Conservation (phyloP, 192 early-diverging fungal genomes). For the Entomortierella beljakovae region DNA sequence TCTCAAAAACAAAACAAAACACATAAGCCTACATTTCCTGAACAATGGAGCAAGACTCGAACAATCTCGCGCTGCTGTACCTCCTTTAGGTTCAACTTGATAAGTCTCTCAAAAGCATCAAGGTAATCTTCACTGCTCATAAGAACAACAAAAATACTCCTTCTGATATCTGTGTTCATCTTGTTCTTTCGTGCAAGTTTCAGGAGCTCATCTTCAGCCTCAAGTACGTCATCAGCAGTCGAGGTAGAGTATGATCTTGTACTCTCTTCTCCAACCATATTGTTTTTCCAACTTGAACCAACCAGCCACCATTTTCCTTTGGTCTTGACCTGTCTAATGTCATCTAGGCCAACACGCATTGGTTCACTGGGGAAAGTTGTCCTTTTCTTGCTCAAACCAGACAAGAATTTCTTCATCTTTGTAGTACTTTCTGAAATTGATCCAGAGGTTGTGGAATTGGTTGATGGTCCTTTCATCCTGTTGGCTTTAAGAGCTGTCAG, state of each 20-base stretch:
- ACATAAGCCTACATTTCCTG: slow-evolving; percentile 69
- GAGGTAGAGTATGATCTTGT: slow-evolving; percentile 40
- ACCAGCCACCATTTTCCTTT: slow-evolving; percentile 98
- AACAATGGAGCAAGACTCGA: slow-evolving; percentile 92
- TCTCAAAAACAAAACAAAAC: background rate
- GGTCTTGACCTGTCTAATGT: slow-evolving; percentile 83
- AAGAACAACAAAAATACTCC: slow-evolving; percentile 91
- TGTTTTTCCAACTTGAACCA: slow-evolving; percentile 92
- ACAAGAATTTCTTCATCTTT: slow-evolving; percentile 84
- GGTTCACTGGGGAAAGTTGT: slow-evolving; percentile 73
- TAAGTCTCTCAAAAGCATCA: slow-evolving; percentile 90
- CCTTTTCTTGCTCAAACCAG: slow-evolving; percentile 70
- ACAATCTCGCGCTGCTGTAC: slow-evolving; percentile 97
- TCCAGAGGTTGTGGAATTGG: slow-evolving; percentile 55
- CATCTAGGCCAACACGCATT: slow-evolving; percentile 84
- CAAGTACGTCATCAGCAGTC: slow-evolving; percentile 55
- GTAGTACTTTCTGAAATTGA: slow-evolving; percentile 72
- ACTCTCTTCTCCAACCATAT: slow-evolving; percentile 63
- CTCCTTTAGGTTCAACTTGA: slow-evolving; percentile 86
- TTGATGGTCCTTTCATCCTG: slow-evolving; percentile 72
- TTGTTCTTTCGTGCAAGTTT: slow-evolving; percentile 85
- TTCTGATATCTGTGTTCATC: slow-evolving; percentile 97
- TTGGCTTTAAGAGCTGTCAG: slow-evolving; percentile 94
- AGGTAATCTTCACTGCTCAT: slow-evolving; percentile 96
- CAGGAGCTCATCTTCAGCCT: slow-evolving; percentile 73